A percentile compares a stretch with the other conserved stretches of the same genome.
Evolutionary conservation across 768 basidiomycete species (phyloP).

Genomic region (Punctularia strigosozonata): DNA sequence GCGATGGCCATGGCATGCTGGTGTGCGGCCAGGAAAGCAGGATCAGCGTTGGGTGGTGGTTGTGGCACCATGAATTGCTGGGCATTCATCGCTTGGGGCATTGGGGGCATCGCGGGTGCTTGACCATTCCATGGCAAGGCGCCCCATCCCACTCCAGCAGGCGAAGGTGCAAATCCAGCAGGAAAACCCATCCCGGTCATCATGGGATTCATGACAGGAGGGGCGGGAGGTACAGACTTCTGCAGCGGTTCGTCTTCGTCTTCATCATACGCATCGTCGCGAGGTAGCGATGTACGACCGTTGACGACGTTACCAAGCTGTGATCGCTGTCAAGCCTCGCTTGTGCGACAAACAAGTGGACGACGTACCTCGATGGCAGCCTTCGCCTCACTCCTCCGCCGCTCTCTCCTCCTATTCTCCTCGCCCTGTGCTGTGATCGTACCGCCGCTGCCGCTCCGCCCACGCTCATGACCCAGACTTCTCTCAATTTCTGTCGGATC

Average conservation of each 20-base stretch:
- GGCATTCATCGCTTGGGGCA: slow-evolving; percentile 21
- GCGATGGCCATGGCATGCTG: slow-evolving; percentile 82
- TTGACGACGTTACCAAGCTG: slow-evolving; percentile 89
- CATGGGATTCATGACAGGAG: slow-evolving; percentile 23
- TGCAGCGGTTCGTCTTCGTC: slow-evolving; percentile 15
- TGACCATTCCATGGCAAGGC: neutral
- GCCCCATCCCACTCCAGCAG: neutral
- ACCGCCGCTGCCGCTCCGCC: no score
- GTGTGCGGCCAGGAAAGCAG: slow-evolving; percentile 57
- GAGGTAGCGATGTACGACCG: slow-evolving; percentile 52
- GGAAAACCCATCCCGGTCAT: slow-evolving; percentile 1
- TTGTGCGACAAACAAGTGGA: slow-evolving; percentile 1
- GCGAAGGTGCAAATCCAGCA: slow-evolving; percentile 5
- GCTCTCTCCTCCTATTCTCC: slow-evolving; percentile 53
- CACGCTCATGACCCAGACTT: slow-evolving; percentile 5
- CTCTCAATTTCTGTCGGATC: slow-evolving; percentile 18
- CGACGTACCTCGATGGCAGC: slow-evolving; percentile 75
- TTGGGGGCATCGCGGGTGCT: slow-evolving; percentile 3
- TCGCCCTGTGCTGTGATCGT: slow-evolving; percentile 16
- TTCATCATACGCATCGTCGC: slow-evolving; percentile 21
- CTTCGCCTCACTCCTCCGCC: slow-evolving; percentile 73
- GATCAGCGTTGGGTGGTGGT: slow-evolving; percentile 35
- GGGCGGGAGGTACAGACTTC: no score
- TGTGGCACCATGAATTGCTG: slow-evolving; percentile 15
- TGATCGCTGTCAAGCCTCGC: slow-evolving; percentile 5